Evolutionary conservation across 1,284 basidiomycete species (phyloP).

Genomic region (Leccinum subrobustum): DNA sequence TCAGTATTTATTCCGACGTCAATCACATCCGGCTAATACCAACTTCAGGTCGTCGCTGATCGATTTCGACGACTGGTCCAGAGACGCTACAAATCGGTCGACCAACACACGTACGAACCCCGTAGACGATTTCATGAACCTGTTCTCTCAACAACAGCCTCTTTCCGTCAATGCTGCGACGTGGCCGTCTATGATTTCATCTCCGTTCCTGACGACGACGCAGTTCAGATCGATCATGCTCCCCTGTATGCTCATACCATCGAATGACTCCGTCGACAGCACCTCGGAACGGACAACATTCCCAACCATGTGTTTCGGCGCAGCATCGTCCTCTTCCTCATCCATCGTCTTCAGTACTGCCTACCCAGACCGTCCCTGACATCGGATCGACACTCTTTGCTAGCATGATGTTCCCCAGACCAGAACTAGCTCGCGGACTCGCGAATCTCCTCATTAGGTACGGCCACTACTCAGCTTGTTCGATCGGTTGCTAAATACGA

Average conservation of each 20-base stretch:
- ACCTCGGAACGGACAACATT: constrained; percentile 18
- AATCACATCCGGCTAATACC: constrained; percentile 39
- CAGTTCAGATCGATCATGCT: constrained; percentile 48
- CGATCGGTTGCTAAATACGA: no score
- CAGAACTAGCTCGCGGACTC: constrained; percentile 10
- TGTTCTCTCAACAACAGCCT: constrained; percentile 44
- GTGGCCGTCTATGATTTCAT: constrained; percentile 18
- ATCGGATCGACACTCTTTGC: constrained; percentile 13
- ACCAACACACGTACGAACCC: constrained; percentile 23
- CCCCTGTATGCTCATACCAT: constrained; percentile 44
- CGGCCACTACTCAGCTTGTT: not conserved
- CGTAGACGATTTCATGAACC: constrained; percentile 60
- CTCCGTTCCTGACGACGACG: constrained; percentile 14
- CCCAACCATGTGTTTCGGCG: constrained; percentile 14
- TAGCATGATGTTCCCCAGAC: constrained; percentile 18
- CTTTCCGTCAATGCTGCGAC: constrained; percentile 26
- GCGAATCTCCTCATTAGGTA: constrained; percentile 17
- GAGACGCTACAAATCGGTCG: constrained; percentile 10
- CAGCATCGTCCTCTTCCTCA: constrained; percentile 14
- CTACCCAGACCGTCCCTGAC: not conserved
- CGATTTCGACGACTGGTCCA: constrained; percentile 61
- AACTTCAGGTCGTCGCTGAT: constrained; percentile 55
- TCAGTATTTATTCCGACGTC: constrained; percentile 62
- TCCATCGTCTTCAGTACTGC: constrained; percentile 12
- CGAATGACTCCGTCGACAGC: constrained; percentile 23